A percentile compares a stretch with the other conserved stretches of the same genome.
phyloP scores from a whole-genome alignment of 2,329 filamentous ascomycete species.

The Diaporthe nobilis region DNA sequence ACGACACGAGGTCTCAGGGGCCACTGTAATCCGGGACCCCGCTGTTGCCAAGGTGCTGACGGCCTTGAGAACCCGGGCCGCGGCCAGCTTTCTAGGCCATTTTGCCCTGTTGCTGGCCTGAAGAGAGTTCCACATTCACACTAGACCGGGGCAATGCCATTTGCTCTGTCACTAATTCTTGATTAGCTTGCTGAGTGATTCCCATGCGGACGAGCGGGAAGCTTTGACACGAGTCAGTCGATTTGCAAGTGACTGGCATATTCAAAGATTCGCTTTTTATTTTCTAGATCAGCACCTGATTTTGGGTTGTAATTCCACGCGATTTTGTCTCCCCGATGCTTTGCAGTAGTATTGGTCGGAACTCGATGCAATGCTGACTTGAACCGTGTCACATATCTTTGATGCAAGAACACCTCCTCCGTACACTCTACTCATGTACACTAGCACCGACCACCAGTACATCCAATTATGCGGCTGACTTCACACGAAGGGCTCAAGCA shows the following conservation, averaged over 20 bases:
- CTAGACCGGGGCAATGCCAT: neutral
- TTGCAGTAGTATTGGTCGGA: neutral
- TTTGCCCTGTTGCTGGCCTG: neutral
- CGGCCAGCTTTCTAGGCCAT: neutral
- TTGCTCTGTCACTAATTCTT: neutral
- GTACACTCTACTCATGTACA: neutral
- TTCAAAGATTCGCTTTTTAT: neutral
- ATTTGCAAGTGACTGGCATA: neutral
- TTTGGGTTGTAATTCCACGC: neutral
- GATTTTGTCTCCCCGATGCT: neutral
- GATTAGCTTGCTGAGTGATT: neutral
- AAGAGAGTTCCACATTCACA: neutral
- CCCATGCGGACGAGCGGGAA: neutral
- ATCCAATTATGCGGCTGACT: neutral
- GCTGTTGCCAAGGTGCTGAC: constrained; percentile 19
- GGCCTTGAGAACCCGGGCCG: neutral
- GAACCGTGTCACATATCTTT: too few relatives aligned
- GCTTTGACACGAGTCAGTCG: neutral
- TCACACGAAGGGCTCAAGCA: neutral
- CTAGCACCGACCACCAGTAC: too few relatives aligned
- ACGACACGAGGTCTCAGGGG: neutral
- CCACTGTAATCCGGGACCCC: neutral
- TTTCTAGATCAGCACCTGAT: neutral
- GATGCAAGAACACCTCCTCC: neutral
- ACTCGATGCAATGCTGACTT: neutral